Base-by-base conservation (phyloP, 257 asterid genomes). In the Dorcoceras hygrometricum region DNA sequence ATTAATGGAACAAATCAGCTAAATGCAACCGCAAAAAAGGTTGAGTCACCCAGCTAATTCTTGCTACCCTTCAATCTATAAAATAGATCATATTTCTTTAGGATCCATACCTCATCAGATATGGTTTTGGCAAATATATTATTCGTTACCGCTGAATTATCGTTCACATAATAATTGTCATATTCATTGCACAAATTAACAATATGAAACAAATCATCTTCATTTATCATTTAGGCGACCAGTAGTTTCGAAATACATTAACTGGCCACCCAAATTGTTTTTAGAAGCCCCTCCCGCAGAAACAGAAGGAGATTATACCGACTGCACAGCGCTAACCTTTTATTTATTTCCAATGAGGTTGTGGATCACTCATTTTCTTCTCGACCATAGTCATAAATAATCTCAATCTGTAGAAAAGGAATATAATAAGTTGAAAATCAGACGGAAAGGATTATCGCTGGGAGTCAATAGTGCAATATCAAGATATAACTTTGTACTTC, bases 331-430 rank as follows among this genome's bases (percentile, higher is more conserved):
- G 4, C 54, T 46, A 46, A 46, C 54, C 87, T 82, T 75, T 73
- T 66, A 79, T 81, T 79, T 68, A 72, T 78, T 77, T 75, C 62
- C 62, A 66, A 66, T n/a, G 65, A 70, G 69, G 36, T 66, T 63
- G 60, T 24, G 59, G 62, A 75, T 81, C 69, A 90, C 20, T 75
- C 86, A 72, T 74, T 57, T n/a, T 87, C 89, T 79, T 94, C 97
- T 16, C 76, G 83, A 57, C 97, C 97, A 61, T 84, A 94, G 80
- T 94, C 77, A 46, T 88, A 82, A 70, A 90, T 59, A 24, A 93
- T 89, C 89, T 89, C 92, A 80, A 91, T 89, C 98, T 91, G 87
- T 82, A 83, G 8, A 65, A 69, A 59, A 62, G 56, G 63, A 65
- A 24, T 60, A 29, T 22, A 46, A 72, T 28, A 72, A 71, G 73